phyloP scores from a whole-genome alignment of 2,329 filamentous ascomycete species.

The Fusarium secorum region DNA sequence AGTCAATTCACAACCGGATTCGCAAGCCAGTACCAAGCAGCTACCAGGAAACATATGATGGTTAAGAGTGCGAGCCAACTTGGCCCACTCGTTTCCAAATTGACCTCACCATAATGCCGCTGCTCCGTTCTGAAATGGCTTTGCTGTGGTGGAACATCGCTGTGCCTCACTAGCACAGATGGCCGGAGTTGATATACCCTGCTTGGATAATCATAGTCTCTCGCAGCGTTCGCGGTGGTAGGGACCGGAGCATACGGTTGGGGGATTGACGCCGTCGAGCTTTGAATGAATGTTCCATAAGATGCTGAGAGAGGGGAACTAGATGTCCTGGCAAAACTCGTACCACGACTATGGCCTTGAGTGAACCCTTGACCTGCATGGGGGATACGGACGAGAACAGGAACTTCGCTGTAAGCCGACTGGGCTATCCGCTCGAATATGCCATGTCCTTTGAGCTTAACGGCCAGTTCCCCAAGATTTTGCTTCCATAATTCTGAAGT shows the following conservation, averaged over 20 bases:
- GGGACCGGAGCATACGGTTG: neutral
- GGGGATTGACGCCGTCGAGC: accelerated
- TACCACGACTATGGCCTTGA: neutral
- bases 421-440: neutral
- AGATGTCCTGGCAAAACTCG: neutral
- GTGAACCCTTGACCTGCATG: neutral
- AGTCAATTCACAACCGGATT: accelerated
- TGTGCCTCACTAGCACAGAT: neutral
- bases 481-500: neutral
- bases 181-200: neutral
- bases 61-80: accelerated
- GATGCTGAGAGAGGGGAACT: neutral
- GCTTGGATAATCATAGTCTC: neutral
- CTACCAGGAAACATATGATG: neutral
- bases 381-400: neutral
- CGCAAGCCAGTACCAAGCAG: neutral
- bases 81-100: neutral
- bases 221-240: neutral
- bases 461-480: neutral
- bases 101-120: too few species aligned
- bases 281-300: neutral
- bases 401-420: neutral
- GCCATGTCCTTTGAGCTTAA: neutral
- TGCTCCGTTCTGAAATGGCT: neutral
- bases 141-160: neutral